Base-by-base conservation (phyloP, 371 early-diverging fungal species). In the Homolaphlyctis polyrhiza region DNA sequence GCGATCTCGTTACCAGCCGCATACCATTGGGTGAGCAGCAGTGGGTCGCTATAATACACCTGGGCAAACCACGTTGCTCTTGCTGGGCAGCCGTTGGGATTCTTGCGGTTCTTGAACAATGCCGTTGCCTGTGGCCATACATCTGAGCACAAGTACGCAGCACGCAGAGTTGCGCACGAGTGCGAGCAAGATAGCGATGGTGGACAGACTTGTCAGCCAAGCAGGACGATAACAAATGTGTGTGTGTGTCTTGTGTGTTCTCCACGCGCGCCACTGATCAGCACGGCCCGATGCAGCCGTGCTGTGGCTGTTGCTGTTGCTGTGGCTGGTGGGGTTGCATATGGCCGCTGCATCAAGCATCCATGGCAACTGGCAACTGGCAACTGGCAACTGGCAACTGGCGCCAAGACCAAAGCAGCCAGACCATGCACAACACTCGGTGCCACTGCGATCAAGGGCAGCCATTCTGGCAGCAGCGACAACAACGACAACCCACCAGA, bases 1-100 rank as follows among this genome's bases (percentile, higher is more conserved):
- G 86, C 87, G 25, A 87, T 81, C 68, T 89, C 90, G 64, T 88
- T 79, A 52, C 89, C 89, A 32, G 81, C 74, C 49, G 87, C 88
- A 55, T 88, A 87, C 87, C 87, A 87, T 63, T 85, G 81, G 58
- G 86, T 84, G 35, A 87, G 82, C 43, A 87, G 70, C 21, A 84
- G 72, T 62, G 80, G 87, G 66, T 90, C 84, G 5, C 87, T 82
- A 60, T 88, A 88, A 35, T 79, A 67, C 69, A 82, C 86, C 34
- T 85, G 85, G 21, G 84, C 82, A 71, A 80, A 90, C 80, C 81
- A 87, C n/a, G 87, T 88, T 18, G 83, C 82, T 68, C 73, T 71
- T 35, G 79, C 80, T 43, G 86, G 82, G 67, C 90, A 89, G 14
- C 88, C 85, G 69, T 85, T 83, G 30, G 83, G 82, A 50, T 83